Percentiles rank a stretch among this genome's conserved stretches.
phyloP scores from a whole-genome alignment of 768 basidiomycete species.

The Suillus discolor region DNA sequence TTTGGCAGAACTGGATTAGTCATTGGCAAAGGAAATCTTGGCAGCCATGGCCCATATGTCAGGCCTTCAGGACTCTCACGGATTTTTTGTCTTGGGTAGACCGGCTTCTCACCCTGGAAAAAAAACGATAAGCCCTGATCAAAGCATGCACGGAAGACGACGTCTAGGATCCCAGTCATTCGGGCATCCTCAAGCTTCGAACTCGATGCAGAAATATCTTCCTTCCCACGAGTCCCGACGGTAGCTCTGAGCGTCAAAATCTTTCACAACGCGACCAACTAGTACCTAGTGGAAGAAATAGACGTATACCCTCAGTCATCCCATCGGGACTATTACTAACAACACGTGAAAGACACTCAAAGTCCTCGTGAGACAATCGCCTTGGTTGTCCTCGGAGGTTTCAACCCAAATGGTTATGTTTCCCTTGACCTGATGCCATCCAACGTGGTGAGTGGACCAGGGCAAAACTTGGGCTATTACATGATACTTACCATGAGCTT shows the following conservation, averaged over 20 bases:
- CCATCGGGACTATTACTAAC: background rate
- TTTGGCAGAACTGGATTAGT: too few relatives aligned
- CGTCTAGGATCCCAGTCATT: slow-evolving; percentile 86
- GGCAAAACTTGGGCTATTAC: background rate
- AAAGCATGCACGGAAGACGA: slow-evolving; percentile 20
- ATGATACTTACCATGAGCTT: background rate
- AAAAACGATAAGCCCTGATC: background rate
- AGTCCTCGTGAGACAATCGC: slow-evolving; percentile 52
- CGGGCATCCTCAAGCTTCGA: slow-evolving; percentile 69
- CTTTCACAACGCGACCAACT: slow-evolving; percentile 44
- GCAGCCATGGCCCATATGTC: too few relatives aligned
- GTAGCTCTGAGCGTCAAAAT: slow-evolving; percentile 35
- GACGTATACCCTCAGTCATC: slow-evolving; percentile 8
- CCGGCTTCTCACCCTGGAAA: slow-evolving; percentile 47
- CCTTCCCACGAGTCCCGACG: slow-evolving; percentile 30
- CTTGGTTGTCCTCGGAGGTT: slow-evolving; percentile 57
- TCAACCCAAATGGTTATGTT: slow-evolving; percentile 59
- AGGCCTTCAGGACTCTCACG: too few relatives aligned
- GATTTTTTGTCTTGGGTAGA: too few relatives aligned
- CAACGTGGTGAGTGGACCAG: background rate
- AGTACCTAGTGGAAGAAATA: slow-evolving; percentile 4
- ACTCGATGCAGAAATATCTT: slow-evolving; percentile 66
- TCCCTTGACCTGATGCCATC: too few relatives aligned
- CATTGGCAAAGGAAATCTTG: too few relatives aligned
- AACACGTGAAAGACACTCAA: slow-evolving; percentile 48